phyloP scores from a whole-genome alignment of 2,329 filamentous ascomycete genomes.

The Diaporthe ampelina region DNA sequence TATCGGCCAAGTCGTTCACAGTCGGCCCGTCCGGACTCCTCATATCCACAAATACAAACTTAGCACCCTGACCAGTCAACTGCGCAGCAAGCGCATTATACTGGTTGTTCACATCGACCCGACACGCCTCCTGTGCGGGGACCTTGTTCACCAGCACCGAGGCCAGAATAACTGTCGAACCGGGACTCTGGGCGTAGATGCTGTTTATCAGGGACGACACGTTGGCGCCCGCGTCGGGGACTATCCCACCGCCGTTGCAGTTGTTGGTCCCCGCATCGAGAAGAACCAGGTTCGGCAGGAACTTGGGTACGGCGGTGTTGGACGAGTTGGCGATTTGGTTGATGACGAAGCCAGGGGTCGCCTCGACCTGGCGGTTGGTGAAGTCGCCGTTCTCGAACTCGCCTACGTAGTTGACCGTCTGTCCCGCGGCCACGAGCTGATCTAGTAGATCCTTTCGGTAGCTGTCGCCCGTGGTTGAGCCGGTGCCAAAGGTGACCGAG shows the following conservation, averaged over 20 bases:
- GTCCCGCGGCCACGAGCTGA: conserved; percentile 39
- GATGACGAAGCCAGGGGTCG: conserved; percentile 44
- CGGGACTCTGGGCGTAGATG: conserved; percentile 44
- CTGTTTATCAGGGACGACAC: conserved; percentile 43
- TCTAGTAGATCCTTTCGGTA: conserved; percentile 46
- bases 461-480: conserved; percentile 45
- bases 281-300: conserved; percentile 45
- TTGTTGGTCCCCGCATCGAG: conserved; percentile 47
- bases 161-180: conserved; percentile 46
- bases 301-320: conserved; percentile 38
- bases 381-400: conserved; percentile 44
- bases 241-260: conserved; percentile 43
- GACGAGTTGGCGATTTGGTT: conserved; percentile 43
- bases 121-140: conserved; percentile 42
- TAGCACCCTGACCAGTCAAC: conserved; percentile 37
- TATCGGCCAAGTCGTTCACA: conserved; percentile 43
- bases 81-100: conserved; percentile 40
- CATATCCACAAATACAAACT: conserved; percentile 46
- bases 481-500: conserved; percentile 45
- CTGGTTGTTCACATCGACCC: conserved; percentile 44
- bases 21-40: conserved; percentile 42
- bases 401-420: conserved; percentile 46
- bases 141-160: conserved; percentile 46
- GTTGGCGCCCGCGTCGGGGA: conserved; percentile 43
- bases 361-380: conserved; percentile 45